These are phyloP conservation scores for Carex sylvatica DNA, from an alignment of 202 grass and related monocot species.

Conservation along the genomic window DNA sequence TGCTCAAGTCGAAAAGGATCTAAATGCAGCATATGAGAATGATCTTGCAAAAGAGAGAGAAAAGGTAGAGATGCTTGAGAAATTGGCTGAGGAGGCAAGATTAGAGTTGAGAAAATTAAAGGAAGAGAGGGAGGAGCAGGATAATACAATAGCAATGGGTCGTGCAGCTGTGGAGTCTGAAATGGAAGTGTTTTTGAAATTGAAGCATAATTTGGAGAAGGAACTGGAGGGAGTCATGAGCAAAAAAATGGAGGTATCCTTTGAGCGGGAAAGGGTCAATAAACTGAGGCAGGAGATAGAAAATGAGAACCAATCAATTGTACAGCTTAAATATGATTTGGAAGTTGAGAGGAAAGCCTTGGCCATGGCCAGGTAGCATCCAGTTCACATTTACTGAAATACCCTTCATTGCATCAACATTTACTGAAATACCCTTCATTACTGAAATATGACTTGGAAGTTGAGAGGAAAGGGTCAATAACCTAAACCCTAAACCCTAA, in stretches of 20 bases:
- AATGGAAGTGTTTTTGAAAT: slow-evolving; percentile 77
- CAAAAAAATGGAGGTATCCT: slow-evolving; percentile 84
- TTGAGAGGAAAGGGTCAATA: too few species aligned
- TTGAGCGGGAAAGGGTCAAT: slow-evolving; percentile 68
- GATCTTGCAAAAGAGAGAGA: slow-evolving; percentile 71
- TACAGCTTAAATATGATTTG: slow-evolving; percentile 80
- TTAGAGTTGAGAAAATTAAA: slow-evolving; percentile 60
- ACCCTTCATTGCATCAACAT: not conserved
- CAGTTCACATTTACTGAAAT: not conserved
- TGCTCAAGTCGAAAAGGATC: slow-evolving; percentile 87
- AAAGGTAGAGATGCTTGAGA: slow-evolving; percentile 73
- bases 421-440: too few species aligned
- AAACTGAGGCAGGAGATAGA: slow-evolving; percentile 74
- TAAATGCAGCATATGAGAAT: slow-evolving; percentile 66
- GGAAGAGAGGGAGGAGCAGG: slow-evolving; percentile 75
- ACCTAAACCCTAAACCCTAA: too few species aligned
- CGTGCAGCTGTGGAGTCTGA: slow-evolving; percentile 85
- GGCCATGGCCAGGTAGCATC: slow-evolving; percentile 78
- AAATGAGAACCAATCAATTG: slow-evolving; percentile 59
- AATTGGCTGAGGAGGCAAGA: slow-evolving; percentile 69
- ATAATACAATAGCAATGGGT: slow-evolving; percentile 54
- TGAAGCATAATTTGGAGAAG: slow-evolving; percentile 79
- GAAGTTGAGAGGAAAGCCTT: slow-evolving; percentile 97
- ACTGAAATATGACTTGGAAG: too few species aligned
- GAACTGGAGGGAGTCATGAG: slow-evolving; percentile 80